Conservation (phyloP, 192 early-diverging fungal genomes). For the Podila verticillata region DNA sequence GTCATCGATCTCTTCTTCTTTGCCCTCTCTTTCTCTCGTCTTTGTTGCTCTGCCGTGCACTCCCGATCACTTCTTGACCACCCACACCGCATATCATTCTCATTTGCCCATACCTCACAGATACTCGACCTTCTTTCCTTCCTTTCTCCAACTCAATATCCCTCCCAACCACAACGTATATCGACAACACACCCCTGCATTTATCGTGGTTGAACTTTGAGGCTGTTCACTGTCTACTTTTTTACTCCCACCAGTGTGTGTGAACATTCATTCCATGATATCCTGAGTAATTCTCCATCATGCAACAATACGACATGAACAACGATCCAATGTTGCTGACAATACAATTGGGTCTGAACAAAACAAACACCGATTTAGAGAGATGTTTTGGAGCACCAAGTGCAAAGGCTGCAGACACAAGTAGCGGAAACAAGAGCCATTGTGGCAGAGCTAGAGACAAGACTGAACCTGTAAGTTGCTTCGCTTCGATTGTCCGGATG, state of each 20-base stretch:
- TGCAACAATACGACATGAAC: no score
- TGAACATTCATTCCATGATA: no score
- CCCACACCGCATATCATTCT: not conserved
- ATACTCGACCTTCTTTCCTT: not conserved
- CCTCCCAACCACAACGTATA: no score
- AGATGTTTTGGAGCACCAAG: slow-evolving; percentile 16
- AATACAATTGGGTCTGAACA: no score
- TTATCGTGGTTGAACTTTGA: no score
- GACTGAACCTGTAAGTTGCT: slow-evolving; percentile 28
- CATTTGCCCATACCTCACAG: not conserved
- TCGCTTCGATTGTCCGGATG: no score
- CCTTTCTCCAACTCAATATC: not conserved
- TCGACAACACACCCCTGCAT: no score
- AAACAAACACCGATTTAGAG: slow-evolving; percentile 5
- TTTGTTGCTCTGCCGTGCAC: not conserved
- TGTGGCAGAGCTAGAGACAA: slow-evolving; percentile 29
- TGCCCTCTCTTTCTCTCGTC: not conserved
- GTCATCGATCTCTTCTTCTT: not conserved
- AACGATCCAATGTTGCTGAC: no score
- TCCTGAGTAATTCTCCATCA: no score
- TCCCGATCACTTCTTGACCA: not conserved
- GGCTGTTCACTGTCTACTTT: no score
- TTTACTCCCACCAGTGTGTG: no score
- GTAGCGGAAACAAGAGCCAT: slow-evolving; percentile 33
- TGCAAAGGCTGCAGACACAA: slow-evolving; percentile 40